phyloP scores from a whole-genome alignment of 192 early-diverging fungal genomes.

The Backusella psychrophila region DNA sequence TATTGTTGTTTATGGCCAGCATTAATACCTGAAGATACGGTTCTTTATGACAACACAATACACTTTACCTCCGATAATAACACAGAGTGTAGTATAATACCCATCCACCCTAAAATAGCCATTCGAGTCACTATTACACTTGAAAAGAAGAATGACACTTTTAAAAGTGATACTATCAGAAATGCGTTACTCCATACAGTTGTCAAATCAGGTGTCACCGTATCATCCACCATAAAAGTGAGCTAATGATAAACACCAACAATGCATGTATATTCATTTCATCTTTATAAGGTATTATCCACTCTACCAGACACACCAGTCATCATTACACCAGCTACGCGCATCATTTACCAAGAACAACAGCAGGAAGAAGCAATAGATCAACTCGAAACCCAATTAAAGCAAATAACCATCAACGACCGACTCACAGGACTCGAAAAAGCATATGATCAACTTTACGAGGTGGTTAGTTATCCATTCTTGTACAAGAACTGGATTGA shows the following conservation, averaged over 20 bases:
- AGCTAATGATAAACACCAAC: background rate
- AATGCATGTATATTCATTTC: background rate
- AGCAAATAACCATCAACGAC: background rate
- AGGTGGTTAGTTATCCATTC: slow-evolving; percentile 78
- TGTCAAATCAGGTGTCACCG: background rate
- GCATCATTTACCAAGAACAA: background rate
- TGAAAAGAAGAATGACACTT: background rate
- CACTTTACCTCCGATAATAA: background rate
- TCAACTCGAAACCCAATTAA: background rate
- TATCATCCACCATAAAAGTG: background rate
- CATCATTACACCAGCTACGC: slow-evolving; percentile 4
- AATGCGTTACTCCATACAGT: background rate
- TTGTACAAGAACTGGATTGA: slow-evolving; percentile 58
- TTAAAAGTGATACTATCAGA: background rate
- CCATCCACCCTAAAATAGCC: background rate
- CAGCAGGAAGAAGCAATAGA: background rate
- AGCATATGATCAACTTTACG: slow-evolving; percentile 71
- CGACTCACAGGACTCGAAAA: slow-evolving; percentile 66
- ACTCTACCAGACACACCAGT: background rate
- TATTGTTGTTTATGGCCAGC: slow-evolving; percentile 16
- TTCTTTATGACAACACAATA: background rate
- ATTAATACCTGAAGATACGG: background rate
- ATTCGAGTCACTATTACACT: background rate
- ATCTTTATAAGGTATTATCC: slow-evolving; percentile 9
- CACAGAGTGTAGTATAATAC: background rate